Evolutionary conservation across 1,284 basidiomycete species (phyloP).

Genomic region (Coniferiporia sulphurascens): DNA sequence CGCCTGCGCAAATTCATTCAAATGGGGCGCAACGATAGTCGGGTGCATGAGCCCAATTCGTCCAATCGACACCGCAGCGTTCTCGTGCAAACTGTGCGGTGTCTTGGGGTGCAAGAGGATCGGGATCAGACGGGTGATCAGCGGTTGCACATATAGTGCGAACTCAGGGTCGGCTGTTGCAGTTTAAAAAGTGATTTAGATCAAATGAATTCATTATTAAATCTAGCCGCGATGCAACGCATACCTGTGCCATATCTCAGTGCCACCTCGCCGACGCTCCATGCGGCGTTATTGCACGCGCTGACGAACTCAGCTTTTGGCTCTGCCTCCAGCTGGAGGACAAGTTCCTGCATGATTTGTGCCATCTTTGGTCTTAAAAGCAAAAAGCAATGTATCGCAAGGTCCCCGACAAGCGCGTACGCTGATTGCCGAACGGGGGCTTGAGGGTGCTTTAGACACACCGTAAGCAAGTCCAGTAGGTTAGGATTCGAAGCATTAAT

Average conservation of each 20-base stretch:
- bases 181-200: conserved; percentile 1
- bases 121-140: conserved; percentile 87
- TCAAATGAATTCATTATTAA: conserved; percentile 11
- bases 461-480: conserved; percentile 72
- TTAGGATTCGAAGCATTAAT: conserved; percentile 69
- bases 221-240: conserved; percentile 22
- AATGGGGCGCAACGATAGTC: conserved; percentile 80
- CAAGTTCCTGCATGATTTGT: conserved; percentile 86
- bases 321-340: conserved; percentile 86
- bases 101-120: conserved; percentile 91
- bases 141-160: conserved; percentile 81
- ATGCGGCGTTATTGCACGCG: conserved; percentile 99
- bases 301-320: conserved; percentile 90
- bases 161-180: conserved; percentile 71
- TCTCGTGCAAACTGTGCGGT: conserved; percentile 93
- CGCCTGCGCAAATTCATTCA: conserved; percentile 87
- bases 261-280: conserved; percentile 98
- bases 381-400: conserved; percentile 93
- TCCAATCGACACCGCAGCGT: conserved; percentile 99
- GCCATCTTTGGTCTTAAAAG: conserved; percentile 83
- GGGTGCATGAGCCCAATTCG: conserved; percentile 94
- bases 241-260: conserved; percentile 76
- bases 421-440: conserved; percentile 94
- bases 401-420: conserved; percentile 95
- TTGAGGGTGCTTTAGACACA: conserved; percentile 92